Base-by-base conservation (phyloP, 305 asterid genomes). In the Fraxinus platypoda region DNA sequence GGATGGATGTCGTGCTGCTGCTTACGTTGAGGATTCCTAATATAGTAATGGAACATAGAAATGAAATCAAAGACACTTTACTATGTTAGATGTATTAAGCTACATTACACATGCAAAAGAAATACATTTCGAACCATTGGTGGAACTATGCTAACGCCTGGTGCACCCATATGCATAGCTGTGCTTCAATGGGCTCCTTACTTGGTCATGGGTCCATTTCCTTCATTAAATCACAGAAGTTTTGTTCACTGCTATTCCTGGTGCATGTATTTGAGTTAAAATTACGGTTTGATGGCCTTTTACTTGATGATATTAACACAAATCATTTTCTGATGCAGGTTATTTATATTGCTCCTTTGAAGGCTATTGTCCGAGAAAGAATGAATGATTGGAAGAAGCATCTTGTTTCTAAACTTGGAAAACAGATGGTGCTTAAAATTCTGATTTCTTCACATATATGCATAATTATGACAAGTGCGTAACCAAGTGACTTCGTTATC, bases 341-440 rank as follows among this genome's bases (percentile, higher is more conserved):
- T 81, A 93, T 96, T 80, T 96, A 96, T 80, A 96, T 96, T 83
- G 99, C 99, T 81, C 98, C 99, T 80, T 80, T 96, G 81, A 96
- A 96, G 96, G 99, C 99, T 83, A 94, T 96, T 88, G 99, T 96
- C 83, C 95, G 99, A 66, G 99, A 96, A 88, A 94, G 99, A 85
- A 93, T 96, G 98, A 90, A 92, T 74, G 99, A 96, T 85, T 96
- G 99, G 99, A 92, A 91, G 90, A 96, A 92, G 91, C 92, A 91
- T 84, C 95, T 96, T 80, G 97, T 94, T 85, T 88, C 96, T 31
- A 91, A 88, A 90, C 98, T 96, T 85, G 95, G 97, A 88, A 96
- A 96, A 85, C 90, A 91, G 80, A 94, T 96, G 98, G 99, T 96
- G 75, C 91, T 84, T n/a, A 72, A 28, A 46, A 72, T 19, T 80